Conservation (phyloP, 768 basidiomycete species). For the Rhodotorula babjevae region DNA sequence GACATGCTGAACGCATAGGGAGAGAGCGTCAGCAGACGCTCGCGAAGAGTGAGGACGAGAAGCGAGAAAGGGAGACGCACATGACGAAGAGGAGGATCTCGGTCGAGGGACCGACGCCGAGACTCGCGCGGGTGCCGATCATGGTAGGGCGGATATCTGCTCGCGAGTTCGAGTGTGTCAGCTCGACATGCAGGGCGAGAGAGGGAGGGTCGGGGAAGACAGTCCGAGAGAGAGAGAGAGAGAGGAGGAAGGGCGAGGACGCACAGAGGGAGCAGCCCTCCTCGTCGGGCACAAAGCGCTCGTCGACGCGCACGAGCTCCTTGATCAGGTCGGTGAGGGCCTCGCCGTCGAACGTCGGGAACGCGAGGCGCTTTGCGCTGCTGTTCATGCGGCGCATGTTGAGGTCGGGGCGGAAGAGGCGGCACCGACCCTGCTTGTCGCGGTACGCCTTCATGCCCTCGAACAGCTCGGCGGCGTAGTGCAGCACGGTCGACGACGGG, state of each 20-base stretch:
- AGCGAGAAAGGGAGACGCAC: slow-evolving; percentile 3
- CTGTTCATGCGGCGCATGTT: slow-evolving; percentile 67
- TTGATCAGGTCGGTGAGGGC: slow-evolving; percentile 74
- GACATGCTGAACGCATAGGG: slow-evolving; percentile 47
- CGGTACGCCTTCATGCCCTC: slow-evolving; percentile 82
- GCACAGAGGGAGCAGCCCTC: slow-evolving; percentile 69
- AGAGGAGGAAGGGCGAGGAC: neutral
- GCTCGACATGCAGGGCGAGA: too few species aligned
- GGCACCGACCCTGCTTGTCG: slow-evolving; percentile 57
- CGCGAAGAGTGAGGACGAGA: neutral
- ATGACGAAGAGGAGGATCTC: slow-evolving; percentile 83
- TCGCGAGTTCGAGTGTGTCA: too few species aligned
- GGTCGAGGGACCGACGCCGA: slow-evolving; percentile 65
- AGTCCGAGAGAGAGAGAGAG: too few species aligned
- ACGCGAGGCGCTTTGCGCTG: slow-evolving; percentile 59
- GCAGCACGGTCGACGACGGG: slow-evolving; percentile 75
- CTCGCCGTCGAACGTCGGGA: slow-evolving; percentile 65
- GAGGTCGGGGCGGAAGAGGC: slow-evolving; percentile 70
- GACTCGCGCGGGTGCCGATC: slow-evolving; percentile 52
- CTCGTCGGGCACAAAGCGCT: slow-evolving; percentile 81
- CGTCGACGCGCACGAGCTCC: slow-evolving; percentile 75
- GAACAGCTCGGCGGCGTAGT: slow-evolving; percentile 83
- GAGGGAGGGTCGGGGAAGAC: too few species aligned
- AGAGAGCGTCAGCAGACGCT: too few species aligned
- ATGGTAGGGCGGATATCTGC: slow-evolving; percentile 64